Percentiles rank a stretch among this genome's conserved stretches.
phyloP scores from a whole-genome alignment of 441 rosid genomes.

The Gossypium schwendimanii region DNA sequence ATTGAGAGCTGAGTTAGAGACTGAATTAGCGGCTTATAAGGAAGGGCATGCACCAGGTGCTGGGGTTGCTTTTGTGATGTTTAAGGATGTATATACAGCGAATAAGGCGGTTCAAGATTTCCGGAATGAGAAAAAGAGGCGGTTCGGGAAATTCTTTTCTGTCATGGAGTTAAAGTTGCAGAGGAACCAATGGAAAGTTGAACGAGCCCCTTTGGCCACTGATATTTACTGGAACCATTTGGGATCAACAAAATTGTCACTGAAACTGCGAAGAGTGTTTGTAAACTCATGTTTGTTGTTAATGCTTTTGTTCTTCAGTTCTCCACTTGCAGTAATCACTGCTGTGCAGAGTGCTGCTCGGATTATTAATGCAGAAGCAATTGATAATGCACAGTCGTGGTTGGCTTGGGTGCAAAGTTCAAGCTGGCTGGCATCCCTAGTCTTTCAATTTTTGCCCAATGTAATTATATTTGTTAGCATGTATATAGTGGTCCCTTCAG shows the following conservation, averaged over 20 bases:
- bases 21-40: slow-evolving; percentile 59
- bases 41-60: slow-evolving; percentile 80
- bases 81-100: slow-evolving; percentile 88
- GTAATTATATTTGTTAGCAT: slow-evolving; percentile 84
- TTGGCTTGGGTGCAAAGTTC: slow-evolving; percentile 87
- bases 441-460: slow-evolving; percentile 87
- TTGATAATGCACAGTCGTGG: slow-evolving; percentile 85
- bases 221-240: slow-evolving; percentile 95
- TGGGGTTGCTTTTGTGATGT: slow-evolving; percentile 89
- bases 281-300: slow-evolving; percentile 79
- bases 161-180: slow-evolving; percentile 71
- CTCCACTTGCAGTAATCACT: slow-evolving; percentile 78
- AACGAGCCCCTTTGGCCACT: slow-evolving; percentile 85
- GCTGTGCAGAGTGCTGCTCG: slow-evolving; percentile 78
- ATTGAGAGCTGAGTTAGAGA: slow-evolving; percentile 63
- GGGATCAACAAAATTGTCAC: slow-evolving; percentile 68
- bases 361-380: slow-evolving; percentile 83
- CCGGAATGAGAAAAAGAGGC: slow-evolving; percentile 62
- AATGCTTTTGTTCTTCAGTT: slow-evolving; percentile 79
- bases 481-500: slow-evolving; percentile 86
- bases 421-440: slow-evolving; percentile 81
- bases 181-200: slow-evolving; percentile 97
- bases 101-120: slow-evolving; percentile 91
- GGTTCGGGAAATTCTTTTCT: slow-evolving; percentile 78
- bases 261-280: slow-evolving; percentile 57